Percentiles rank a stretch among this genome's conserved stretches.
phyloP scores from a whole-genome alignment of 176 grass and related monocot species.

The Paspalum vaginatum region DNA sequence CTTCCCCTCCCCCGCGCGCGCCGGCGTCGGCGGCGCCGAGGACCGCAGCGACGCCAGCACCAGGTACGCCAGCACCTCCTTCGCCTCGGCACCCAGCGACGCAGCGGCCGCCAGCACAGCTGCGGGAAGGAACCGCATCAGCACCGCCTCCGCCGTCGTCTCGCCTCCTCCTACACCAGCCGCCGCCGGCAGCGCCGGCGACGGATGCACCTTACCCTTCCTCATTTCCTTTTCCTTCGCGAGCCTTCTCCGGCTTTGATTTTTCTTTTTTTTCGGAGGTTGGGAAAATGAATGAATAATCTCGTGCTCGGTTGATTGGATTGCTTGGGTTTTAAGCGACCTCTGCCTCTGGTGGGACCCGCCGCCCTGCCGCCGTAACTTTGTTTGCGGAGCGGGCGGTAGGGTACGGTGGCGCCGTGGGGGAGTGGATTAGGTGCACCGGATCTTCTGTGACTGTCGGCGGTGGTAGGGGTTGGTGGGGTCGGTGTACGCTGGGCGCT shows the following conservation, averaged over 20 bases:
- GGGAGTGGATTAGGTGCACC: constrained; percentile 16
- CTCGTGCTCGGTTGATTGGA: constrained; percentile 2
- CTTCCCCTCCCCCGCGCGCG: not conserved
- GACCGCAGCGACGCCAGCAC: constrained; percentile 66
- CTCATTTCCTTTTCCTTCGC: constrained; percentile 43
- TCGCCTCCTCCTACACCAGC: not conserved
- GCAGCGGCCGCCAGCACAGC: constrained; percentile 50
- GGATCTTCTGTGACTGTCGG: constrained; percentile 18
- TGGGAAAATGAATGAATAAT: not conserved
- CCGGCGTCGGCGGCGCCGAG: constrained; percentile 32
- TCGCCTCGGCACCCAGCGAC: constrained; percentile 56
- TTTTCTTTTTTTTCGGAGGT: not conserved
- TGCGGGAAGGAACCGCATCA: constrained; percentile 48
- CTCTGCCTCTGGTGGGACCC: not conserved
- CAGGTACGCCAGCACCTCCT: constrained; percentile 77
- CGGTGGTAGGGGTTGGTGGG: not conserved
- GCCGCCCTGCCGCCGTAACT: not conserved
- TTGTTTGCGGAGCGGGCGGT: not conserved
- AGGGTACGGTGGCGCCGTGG: not conserved
- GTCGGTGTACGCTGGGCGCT: not conserved
- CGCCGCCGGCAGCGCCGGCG: constrained; percentile 31
- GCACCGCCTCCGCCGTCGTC: constrained; percentile 20
- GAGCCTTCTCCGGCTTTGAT: constrained; percentile 3
- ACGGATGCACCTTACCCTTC: constrained; percentile 81
- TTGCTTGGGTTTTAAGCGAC: constrained; percentile 52